Percentiles rank a stretch among this genome's conserved stretches.
phyloP scores from a whole-genome alignment of 139 green algal genomes.

The Astrephomene gubernaculifera region DNA sequence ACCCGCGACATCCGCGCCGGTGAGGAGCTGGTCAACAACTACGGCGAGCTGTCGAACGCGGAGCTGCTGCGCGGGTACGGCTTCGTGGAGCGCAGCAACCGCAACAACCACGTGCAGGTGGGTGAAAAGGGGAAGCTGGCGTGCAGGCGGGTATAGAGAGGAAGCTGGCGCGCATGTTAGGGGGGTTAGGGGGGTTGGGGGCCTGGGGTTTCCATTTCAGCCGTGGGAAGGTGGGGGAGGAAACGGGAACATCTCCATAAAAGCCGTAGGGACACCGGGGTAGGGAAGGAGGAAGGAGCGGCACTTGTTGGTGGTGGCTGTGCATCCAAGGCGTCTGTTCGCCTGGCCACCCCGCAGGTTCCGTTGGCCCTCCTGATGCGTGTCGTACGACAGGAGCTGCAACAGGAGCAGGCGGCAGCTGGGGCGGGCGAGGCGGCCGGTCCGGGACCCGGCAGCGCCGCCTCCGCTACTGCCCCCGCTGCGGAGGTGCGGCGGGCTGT shows the following conservation, averaged over 20 bases:
- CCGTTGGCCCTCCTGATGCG: slow-evolving; percentile 33
- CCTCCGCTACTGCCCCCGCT: not conserved
- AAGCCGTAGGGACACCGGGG: too few relatives aligned
- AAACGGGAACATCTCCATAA: too few relatives aligned
- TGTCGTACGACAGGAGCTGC: not conserved
- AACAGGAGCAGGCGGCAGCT: not conserved
- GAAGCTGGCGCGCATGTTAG: too few relatives aligned
- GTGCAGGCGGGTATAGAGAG: too few relatives aligned
- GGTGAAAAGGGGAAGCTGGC: too few relatives aligned
- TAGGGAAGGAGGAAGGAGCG: too few relatives aligned
- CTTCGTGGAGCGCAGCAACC: slow-evolving; percentile 60
- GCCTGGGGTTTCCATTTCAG: too few relatives aligned
- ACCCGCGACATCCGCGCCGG: slow-evolving; percentile 64
- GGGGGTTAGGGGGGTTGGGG: too few relatives aligned
- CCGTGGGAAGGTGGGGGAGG: too few relatives aligned
- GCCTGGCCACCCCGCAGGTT: slow-evolving; percentile 32
- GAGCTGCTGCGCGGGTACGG: slow-evolving; percentile 80
- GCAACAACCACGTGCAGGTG: slow-evolving; percentile 53
- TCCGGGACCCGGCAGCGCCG: not conserved
- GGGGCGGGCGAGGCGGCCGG: not conserved
- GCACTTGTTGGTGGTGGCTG: too few relatives aligned
- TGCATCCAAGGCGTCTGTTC: too few relatives aligned
- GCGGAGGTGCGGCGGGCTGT: not conserved
- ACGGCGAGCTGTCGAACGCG: slow-evolving; percentile 68
- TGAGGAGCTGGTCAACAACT: slow-evolving; percentile 80